Conservation (phyloP, 2,329 filamentous ascomycete genomes). For the Botrytis fabae region DNA sequence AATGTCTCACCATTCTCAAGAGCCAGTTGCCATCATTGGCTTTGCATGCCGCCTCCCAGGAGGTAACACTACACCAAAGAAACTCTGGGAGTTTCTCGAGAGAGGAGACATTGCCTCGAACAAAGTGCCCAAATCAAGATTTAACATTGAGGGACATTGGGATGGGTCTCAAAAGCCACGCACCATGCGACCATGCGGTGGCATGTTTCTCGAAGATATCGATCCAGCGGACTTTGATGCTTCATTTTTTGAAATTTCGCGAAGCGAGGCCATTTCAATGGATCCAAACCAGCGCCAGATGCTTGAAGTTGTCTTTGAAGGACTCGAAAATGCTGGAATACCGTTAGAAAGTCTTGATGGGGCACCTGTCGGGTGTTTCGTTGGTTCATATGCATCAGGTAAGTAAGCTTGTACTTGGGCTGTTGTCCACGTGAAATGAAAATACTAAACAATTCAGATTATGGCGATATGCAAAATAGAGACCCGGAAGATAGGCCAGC, state of each 20-base stretch:
- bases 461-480: conserved; percentile 27
- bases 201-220: conserved; percentile 53
- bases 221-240: conserved; percentile 44
- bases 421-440: background rate
- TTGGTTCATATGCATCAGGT: conserved; percentile 25
- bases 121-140: conserved; percentile 61
- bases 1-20: conserved; percentile 26
- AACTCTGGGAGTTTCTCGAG: conserved; percentile 50
- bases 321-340: conserved; percentile 44
- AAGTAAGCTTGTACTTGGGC: conserved; percentile 38
- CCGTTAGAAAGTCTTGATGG: conserved; percentile 26
- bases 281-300: conserved; percentile 43
- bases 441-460: conserved; percentile 30
- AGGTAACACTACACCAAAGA: conserved; percentile 37
- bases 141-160: conserved; percentile 67
- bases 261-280: conserved; percentile 42
- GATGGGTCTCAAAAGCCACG: conserved; percentile 65
- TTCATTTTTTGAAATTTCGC: conserved; percentile 45
- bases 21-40: conserved; percentile 45
- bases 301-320: conserved; percentile 64
- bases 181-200: conserved; percentile 71
- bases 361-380: conserved; percentile 23
- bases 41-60: conserved; percentile 45
- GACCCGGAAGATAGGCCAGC: conserved; percentile 29
- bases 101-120: conserved; percentile 71